Conservation (phyloP, 1,284 basidiomycete species). For the Apiotrichum sp. region DNA sequence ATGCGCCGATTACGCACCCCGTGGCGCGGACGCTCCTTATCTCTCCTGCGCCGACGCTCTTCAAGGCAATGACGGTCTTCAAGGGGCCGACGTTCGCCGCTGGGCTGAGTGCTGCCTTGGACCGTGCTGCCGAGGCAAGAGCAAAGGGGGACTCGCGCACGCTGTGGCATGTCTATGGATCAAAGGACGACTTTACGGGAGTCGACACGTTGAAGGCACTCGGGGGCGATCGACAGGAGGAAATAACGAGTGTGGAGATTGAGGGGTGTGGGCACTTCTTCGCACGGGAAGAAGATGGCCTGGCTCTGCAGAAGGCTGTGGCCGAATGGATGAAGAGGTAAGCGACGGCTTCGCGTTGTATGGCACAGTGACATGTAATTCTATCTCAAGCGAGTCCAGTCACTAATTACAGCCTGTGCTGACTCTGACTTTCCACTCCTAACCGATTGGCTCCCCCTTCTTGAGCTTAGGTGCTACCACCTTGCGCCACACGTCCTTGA, state of each 20-base stretch:
- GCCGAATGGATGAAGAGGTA: conserved; percentile 20
- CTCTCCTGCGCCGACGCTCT: conserved; percentile 34
- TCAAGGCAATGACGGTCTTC: conserved; percentile 25
- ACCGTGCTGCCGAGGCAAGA: neutral
- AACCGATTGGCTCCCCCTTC: conserved; percentile 22
- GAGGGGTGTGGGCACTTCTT: conserved; percentile 38
- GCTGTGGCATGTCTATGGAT: conserved; percentile 29
- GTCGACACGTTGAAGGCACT: conserved; percentile 15
- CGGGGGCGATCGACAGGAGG: conserved; percentile 2
- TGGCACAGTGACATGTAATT: neutral
- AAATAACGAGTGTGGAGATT: conserved; percentile 19
- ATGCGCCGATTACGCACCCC: conserved; percentile 8
- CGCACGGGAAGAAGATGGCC: conserved; percentile 18
- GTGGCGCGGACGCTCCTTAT: conserved; percentile 28
- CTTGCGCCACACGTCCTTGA: conserved; percentile 36
- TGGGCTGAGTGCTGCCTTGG: conserved; percentile 11
- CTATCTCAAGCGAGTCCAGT: neutral
- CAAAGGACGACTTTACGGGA: conserved; percentile 35
- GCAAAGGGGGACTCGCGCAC: neutral
- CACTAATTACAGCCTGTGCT: neutral
- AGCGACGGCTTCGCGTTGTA: neutral
- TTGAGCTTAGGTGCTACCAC: conserved; percentile 26
- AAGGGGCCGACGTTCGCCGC: conserved; percentile 22
- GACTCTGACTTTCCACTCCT: neutral
- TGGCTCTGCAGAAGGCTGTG: conserved; percentile 17